Conservation (phyloP, 2,329 filamentous ascomycete genomes). For the Alternaria incomplexa region DNA sequence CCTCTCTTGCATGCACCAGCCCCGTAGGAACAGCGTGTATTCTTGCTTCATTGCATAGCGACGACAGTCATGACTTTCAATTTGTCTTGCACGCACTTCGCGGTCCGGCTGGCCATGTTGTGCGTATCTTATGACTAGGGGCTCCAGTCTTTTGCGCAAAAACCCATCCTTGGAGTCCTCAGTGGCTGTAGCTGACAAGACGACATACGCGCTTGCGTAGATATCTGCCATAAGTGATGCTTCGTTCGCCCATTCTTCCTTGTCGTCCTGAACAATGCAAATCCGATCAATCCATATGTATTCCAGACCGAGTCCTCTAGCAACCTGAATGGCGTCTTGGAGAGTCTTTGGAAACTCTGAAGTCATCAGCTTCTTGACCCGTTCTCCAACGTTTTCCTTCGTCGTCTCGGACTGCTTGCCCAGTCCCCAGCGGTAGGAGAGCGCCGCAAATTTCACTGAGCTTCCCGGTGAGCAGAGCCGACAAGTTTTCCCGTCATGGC, state of each 20-base stretch:
- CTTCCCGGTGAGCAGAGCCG: not conserved
- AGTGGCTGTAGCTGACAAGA: not conserved
- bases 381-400: not conserved
- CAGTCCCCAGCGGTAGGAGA: not conserved
- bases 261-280: not conserved
- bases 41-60: accelerated
- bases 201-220: not conserved
- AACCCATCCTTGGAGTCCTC: not conserved
- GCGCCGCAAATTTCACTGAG: not conserved
- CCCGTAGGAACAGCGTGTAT: not conserved
- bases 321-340: not conserved
- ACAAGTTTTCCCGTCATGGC: no score
- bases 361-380: accelerated
- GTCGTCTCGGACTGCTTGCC: not conserved
- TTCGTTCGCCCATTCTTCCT: not conserved
- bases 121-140: no score
- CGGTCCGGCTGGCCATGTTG: no score
- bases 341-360: not conserved
- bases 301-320: not conserved
- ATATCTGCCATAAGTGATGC: not conserved
- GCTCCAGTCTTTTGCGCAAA: not conserved
- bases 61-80: not conserved
- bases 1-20: not conserved
- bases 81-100: not conserved
- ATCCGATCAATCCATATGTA: not conserved